These are phyloP conservation scores for Rhizodiscina lignyota DNA, from an alignment of 495 filamentous ascomycete species.

Conservation along the genomic window DNA sequence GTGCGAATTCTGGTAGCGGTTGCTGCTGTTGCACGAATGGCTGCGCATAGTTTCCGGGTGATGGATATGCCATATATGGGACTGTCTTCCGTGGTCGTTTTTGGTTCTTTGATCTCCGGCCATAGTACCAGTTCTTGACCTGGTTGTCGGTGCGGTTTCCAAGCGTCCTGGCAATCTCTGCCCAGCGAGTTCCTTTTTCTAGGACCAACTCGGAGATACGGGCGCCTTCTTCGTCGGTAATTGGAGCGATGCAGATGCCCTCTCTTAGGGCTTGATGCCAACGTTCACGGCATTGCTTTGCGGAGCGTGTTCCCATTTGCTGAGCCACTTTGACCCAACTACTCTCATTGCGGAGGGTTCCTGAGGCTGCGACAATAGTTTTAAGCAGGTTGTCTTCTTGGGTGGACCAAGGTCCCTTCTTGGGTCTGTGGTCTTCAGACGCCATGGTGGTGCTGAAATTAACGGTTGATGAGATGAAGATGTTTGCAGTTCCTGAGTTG, in stretches of 20 bases:
- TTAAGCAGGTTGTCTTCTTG: constrained; percentile 61
- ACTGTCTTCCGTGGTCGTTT: too few relatives aligned
- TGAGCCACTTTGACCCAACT: constrained; percentile 89
- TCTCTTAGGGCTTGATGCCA: constrained; percentile 95
- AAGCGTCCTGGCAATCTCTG: constrained; percentile 77
- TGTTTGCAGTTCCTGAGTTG: too few relatives aligned
- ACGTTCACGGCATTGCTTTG: constrained; percentile 92
- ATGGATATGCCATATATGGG: too few relatives aligned
- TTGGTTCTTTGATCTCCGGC: too few relatives aligned
- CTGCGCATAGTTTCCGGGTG: too few relatives aligned
- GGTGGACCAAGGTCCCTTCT: constrained; percentile 69
- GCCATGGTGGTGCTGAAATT: background rate
- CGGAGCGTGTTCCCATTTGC: constrained; percentile 57
- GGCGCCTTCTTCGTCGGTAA: constrained; percentile 74
- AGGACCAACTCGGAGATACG: constrained; percentile 66
- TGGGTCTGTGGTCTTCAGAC: background rate
- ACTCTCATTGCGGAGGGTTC: constrained; percentile 45
- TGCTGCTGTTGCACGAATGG: too few relatives aligned
- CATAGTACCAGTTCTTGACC: constrained; percentile 99
- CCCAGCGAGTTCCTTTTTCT: constrained; percentile 84
- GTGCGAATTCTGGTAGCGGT: too few relatives aligned
- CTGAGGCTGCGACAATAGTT: constrained; percentile 56
- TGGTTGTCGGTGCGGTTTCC: constrained; percentile 90
- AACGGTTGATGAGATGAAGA: background rate
- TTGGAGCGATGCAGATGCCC: constrained; percentile 75